These are phyloP conservation scores for Cucurbita argyrosperma DNA, from an alignment of 306 rosid genomes.

Conservation along the genomic window DNA sequence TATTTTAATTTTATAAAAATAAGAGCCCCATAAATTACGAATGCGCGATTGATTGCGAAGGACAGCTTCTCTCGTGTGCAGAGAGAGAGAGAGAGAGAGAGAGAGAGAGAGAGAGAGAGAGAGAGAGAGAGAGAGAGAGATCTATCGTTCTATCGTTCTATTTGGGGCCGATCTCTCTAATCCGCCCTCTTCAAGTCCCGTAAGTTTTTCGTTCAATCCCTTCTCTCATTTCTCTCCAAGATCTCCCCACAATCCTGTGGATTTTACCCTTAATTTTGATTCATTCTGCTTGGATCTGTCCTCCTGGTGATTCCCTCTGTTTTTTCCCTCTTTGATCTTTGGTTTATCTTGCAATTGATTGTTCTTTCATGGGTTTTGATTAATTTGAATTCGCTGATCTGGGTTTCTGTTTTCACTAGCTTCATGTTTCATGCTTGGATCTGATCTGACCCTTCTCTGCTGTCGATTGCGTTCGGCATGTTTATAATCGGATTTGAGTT, in stretches of 20 bases:
- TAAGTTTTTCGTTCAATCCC: background rate
- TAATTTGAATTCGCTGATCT: background rate
- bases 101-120: background rate
- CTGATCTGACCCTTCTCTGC: background rate
- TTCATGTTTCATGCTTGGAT: background rate
- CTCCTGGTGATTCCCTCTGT: background rate
- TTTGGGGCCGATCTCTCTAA: slow-evolving; percentile 2
- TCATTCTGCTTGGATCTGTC: background rate
- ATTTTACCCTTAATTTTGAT: background rate
- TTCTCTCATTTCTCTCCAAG: background rate
- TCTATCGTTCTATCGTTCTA: background rate
- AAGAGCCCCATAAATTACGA: background rate
- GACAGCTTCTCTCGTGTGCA: background rate
- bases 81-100: too few relatives aligned
- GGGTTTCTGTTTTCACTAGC: background rate
- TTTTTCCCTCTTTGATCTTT: background rate
- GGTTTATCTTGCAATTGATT: background rate
- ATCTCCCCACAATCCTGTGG: background rate
- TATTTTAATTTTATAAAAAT: background rate
- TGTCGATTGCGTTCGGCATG: background rate
- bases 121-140: background rate
- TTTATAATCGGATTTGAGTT: background rate
- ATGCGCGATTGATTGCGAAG: background rate
- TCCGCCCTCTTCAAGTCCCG: background rate
- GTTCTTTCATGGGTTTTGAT: background rate